A percentile compares a stretch with the other conserved stretches of the same genome.
Conservation (phyloP, 495 filamentous ascomycete genomes). For the Penicillium silybi region DNA sequence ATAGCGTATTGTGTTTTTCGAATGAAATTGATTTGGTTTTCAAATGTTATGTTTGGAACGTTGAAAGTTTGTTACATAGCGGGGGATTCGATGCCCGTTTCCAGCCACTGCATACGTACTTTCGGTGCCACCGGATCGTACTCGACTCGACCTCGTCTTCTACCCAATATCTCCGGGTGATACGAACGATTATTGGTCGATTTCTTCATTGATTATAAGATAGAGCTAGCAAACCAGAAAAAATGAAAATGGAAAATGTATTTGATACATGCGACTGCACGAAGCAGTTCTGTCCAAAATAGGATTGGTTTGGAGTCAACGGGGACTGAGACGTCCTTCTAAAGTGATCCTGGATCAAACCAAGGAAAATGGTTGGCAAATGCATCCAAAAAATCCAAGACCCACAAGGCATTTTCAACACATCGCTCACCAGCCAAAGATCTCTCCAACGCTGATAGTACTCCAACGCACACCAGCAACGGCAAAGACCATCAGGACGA, state of each 20-base stretch:
- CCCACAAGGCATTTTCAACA: background rate
- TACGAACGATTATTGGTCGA: no score
- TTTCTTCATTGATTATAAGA: background rate
- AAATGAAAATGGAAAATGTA: background rate
- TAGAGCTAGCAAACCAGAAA: background rate
- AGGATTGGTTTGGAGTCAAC: background rate
- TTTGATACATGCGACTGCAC: background rate
- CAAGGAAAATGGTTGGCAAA: background rate
- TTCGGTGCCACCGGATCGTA: no score
- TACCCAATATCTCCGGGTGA: no score
- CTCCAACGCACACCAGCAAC: conserved; percentile 70
- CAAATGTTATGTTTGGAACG: no score
- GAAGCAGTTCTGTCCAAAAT: background rate
- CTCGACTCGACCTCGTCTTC: no score
- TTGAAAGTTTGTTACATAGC: no score
- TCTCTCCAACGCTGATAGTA: conserved; percentile 70
- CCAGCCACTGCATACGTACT: no score
- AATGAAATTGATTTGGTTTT: no score
- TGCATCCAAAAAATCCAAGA: background rate
- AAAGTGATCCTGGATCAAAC: background rate
- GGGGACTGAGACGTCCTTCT: no score
- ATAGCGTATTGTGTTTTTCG: no score
- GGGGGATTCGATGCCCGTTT: no score
- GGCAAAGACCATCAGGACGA: conserved; percentile 64
- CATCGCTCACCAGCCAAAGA: conserved; percentile 71